phyloP scores from a whole-genome alignment of 1,139 yeast genomes.

The Geotrichum citri-aurantii region DNA sequence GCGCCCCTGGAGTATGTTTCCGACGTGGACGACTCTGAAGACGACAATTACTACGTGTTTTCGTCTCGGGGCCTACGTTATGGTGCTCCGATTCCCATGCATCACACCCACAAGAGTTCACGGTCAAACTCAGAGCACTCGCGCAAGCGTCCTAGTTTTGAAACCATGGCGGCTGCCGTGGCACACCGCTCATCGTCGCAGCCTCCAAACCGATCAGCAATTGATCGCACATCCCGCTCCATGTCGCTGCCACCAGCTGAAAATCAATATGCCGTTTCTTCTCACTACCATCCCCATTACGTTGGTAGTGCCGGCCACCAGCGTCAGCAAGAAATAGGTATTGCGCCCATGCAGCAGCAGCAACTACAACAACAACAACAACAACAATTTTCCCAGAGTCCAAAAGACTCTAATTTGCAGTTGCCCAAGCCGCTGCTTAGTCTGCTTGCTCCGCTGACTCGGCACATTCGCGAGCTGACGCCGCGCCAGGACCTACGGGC shows the following conservation, averaged over 20 bases:
- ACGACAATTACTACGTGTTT: neutral
- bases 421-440: neutral
- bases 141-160: neutral
- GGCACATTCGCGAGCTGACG: neutral
- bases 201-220: neutral
- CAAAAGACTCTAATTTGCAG: neutral
- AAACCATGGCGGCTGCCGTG: neutral
- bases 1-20: neutral
- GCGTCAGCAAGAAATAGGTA: neutral
- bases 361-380: too few species aligned
- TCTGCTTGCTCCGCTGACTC: neutral
- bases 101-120: neutral
- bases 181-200: neutral
- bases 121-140: neutral
- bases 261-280: neutral
- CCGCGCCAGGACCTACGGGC: neutral
- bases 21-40: neutral
- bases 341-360: too few species aligned
- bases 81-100: neutral
- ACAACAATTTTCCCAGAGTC: neutral
- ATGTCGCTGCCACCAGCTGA: neutral
- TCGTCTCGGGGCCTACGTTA: neutral
- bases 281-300: neutral
- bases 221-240: neutral
- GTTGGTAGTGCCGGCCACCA: neutral